phyloP scores from a whole-genome alignment of 2,329 filamentous ascomycete species.

The Fusarium buxicola region DNA sequence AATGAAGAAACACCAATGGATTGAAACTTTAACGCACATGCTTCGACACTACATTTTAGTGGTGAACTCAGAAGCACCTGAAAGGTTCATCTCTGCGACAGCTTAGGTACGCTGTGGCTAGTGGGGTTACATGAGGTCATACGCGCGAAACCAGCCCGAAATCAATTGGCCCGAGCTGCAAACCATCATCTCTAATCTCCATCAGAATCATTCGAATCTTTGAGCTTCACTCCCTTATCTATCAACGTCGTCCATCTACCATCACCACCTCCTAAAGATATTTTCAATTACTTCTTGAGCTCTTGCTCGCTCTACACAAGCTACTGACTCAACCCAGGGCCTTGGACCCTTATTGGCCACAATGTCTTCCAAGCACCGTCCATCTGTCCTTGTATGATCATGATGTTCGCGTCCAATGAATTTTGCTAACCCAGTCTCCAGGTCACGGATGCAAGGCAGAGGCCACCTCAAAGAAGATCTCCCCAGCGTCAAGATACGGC shows the following conservation, averaged over 20 bases:
- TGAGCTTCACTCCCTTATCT: conserved; percentile 21
- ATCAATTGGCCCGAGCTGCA: conserved; percentile 41
- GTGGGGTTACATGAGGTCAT: conserved; percentile 49
- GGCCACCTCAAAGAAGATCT: conserved; percentile 48
- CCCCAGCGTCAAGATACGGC: conserved; percentile 51
- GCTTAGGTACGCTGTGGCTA: conserved; percentile 9
- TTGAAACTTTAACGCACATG: conserved; percentile 7
- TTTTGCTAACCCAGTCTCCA: conserved; percentile 36
- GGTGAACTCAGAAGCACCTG: neutral
- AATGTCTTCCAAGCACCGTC: conserved; percentile 65
- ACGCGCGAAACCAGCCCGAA: conserved; percentile 26
- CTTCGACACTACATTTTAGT: neutral
- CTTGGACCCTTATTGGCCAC: conserved; percentile 10
- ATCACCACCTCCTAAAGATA: conserved; percentile 10
- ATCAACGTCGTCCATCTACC: conserved; percentile 7
- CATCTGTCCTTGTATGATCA: conserved; percentile 67
- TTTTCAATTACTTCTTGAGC: neutral
- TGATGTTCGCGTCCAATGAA: conserved; percentile 18
- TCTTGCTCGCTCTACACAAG: neutral
- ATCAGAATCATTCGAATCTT: conserved; percentile 39
- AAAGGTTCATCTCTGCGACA: neutral
- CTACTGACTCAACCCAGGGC: neutral
- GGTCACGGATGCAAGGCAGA: conserved; percentile 56
- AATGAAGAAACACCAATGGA: neutral
- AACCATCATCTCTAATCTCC: conserved; percentile 24